Base-by-base conservation (phyloP, 2,329 filamentous ascomycete species). In the Colletotrichum endophyticum region DNA sequence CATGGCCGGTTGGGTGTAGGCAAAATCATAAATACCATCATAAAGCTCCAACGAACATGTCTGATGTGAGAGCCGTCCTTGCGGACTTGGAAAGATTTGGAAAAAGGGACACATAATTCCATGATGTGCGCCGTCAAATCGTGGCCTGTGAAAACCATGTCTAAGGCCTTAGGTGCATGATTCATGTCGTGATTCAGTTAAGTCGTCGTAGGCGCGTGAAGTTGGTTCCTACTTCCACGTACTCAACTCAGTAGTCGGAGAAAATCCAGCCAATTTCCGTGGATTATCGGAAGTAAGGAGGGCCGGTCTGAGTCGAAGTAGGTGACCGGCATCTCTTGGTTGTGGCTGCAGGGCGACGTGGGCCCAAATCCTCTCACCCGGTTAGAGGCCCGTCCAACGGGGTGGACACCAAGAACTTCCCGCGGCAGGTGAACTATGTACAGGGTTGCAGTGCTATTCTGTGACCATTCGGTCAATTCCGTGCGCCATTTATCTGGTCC, bases 31-130 rank as follows among this genome's bases (percentile, higher is more conserved):
- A 44, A 3, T 44, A 44, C 39, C 39, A 44, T n/a, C 1, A 11
- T 44, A 5, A n/a, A 0, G 9, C 19, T 3, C 39, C 39, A 2
- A 6, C 19, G 12, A n/a, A 6, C 3, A 44, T 6, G 11, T n/a
- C 39, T 12, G 39, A 44, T 44, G 39, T n/a, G 8, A n/a, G 8
- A 44, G 19, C 3, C 1, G 39, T 44, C 19, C 1, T 44, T n/a
- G 19, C 39, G 4, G 19, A n/a, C 39, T 44, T n/a, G 5, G 39
- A 44, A 44, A 44, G 1, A 1, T 6, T 44, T n/a, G 19, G 39
- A 2, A 11, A 44, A n/a, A n/a, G 39, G 3, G 19, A 19, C 39
- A 44, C 19, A 19, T 44, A 44, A 44, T 44, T 44, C n/a, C 39
- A 44, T 44, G 19, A 44, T 44, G 39, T 44, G 39, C 39, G 11